Conservation (phyloP, 2,329 filamentous ascomycete species). For the Lachnellula subtilissima region DNA sequence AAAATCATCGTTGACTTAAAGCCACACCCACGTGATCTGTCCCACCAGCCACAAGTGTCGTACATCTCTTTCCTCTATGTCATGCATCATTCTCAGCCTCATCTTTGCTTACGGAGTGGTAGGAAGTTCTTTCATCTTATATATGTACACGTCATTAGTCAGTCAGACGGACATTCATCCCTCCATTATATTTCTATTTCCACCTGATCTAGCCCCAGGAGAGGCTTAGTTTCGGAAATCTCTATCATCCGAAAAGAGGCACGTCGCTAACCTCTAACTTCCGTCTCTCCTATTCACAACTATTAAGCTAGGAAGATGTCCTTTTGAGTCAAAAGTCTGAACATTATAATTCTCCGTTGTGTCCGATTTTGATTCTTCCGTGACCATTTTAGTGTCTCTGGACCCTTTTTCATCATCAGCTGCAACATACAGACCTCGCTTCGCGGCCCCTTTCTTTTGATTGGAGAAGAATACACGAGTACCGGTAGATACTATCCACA, state of each 20-base stretch:
- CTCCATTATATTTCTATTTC: neutral
- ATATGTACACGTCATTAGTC: neutral
- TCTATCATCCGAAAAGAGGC: neutral
- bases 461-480: neutral
- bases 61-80: too few relatives aligned
- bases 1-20: too few relatives aligned
- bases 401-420: too few relatives aligned
- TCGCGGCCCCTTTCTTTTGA: neutral
- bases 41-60: too few relatives aligned
- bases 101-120: too few relatives aligned
- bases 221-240: neutral
- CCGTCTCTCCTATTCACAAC: neutral
- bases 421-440: neutral
- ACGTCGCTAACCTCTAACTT: neutral
- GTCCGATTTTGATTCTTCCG: neutral
- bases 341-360: neutral
- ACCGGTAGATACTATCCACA: neutral
- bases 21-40: too few relatives aligned
- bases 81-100: too few relatives aligned
- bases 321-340: neutral
- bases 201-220: neutral
- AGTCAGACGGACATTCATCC: neutral
- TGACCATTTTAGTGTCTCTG: too few relatives aligned
- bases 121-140: too few relatives aligned
- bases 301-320: neutral